These are phyloP conservation scores for Phlebopus sp. DNA, from an alignment of 1,284 basidiomycete genomes.

Conservation along the genomic window DNA sequence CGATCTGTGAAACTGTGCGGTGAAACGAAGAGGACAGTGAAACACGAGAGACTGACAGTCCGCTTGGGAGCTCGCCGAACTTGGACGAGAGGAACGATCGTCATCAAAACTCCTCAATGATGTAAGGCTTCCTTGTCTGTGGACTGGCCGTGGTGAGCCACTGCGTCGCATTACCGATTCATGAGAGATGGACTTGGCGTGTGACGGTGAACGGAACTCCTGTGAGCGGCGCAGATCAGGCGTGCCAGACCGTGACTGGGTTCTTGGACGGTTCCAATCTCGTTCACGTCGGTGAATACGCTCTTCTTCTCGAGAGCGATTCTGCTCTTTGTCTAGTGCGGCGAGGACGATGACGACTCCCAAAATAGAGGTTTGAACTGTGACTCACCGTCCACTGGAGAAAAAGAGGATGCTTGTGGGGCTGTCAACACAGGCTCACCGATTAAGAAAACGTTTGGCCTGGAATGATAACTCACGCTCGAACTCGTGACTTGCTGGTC, in stretches of 20 bases:
- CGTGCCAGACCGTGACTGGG: slow-evolving; percentile 21
- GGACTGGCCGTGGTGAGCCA: slow-evolving; percentile 18
- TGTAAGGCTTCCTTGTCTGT: slow-evolving; percentile 34
- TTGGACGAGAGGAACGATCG: slow-evolving; percentile 38
- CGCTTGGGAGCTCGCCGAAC: slow-evolving; percentile 44
- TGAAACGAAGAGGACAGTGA: slow-evolving; percentile 1
- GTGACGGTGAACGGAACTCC: slow-evolving; percentile 24
- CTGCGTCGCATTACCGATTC: slow-evolving; percentile 23
- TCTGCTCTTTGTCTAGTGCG: slow-evolving; percentile 11
- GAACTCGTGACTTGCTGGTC: slow-evolving; percentile 15
- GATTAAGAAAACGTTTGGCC: neutral
- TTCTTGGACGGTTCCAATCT: slow-evolving; percentile 36
- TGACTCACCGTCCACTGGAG: slow-evolving; percentile 8
- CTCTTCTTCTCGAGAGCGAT: slow-evolving; percentile 22
- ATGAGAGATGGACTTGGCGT: slow-evolving; percentile 22
- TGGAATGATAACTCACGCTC: slow-evolving; percentile 15
- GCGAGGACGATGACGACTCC: slow-evolving; percentile 7
- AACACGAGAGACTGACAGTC: slow-evolving; percentile 39
- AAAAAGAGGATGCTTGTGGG: slow-evolving; percentile 12
- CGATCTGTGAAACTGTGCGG: slow-evolving; percentile 33
- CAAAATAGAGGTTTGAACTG: neutral
- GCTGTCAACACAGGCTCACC: slow-evolving; percentile 17
- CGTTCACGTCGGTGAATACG: slow-evolving; percentile 33
- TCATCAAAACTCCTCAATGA: slow-evolving; percentile 39
- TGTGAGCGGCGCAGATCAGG: slow-evolving; percentile 34